Evolutionary conservation across 768 basidiomycete genomes (phyloP).

Genomic region (Tricholoma furcatifolium): DNA sequence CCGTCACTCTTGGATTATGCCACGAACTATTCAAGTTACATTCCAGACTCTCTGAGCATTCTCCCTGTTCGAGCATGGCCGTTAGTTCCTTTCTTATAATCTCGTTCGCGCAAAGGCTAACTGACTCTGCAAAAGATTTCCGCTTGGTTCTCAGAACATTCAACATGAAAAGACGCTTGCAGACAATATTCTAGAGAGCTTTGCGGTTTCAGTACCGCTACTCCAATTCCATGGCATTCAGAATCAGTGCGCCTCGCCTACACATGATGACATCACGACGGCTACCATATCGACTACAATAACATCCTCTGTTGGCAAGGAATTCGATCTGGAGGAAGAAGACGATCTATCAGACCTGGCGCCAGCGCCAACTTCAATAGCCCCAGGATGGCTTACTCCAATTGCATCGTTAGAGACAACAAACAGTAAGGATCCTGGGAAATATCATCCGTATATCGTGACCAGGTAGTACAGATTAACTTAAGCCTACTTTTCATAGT

Average conservation of each 20-base stretch:
- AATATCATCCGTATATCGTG: conserved; percentile 30
- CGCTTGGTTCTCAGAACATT: too few species aligned
- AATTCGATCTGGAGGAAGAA: neutral
- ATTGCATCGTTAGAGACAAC: conserved; percentile 7
- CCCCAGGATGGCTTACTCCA: neutral
- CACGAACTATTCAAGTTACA: too few species aligned
- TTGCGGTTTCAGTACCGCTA: too few species aligned
- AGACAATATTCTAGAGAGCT: too few species aligned
- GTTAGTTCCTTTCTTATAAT: neutral
- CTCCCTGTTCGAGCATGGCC: too few species aligned
- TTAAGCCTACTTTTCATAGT: neutral
- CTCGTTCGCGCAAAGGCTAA: neutral
- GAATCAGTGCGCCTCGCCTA: too few species aligned
- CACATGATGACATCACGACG: too few species aligned
- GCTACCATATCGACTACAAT: too few species aligned
- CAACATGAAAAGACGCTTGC: neutral
- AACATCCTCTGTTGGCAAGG: neutral
- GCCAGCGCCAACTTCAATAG: too few species aligned
- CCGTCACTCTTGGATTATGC: conserved; percentile 7
- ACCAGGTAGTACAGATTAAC: conserved; percentile 24
- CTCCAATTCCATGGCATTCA: too few species aligned
- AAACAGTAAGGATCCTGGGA: conserved; percentile 11
- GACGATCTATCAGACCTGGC: neutral
- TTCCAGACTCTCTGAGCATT: too few species aligned
- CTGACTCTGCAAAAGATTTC: neutral